Conservation (phyloP, 345 rosid genomes). For the Kandelia obovata region DNA sequence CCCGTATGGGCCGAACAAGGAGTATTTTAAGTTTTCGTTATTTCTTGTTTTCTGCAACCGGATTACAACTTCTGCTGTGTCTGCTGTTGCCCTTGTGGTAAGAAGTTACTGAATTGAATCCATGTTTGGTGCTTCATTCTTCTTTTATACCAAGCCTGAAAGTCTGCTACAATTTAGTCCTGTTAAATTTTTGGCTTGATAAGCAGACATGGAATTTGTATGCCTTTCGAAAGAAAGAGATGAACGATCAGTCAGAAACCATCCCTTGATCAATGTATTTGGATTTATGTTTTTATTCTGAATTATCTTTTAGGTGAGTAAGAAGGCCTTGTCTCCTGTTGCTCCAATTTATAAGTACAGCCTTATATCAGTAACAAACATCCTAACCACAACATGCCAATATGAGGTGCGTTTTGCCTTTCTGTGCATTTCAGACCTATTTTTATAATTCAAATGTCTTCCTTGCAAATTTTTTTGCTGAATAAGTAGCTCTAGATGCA, state of each 20-base stretch:
- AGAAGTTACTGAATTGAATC: neutral
- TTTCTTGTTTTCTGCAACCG: constrained; percentile 97
- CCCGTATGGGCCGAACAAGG: constrained; percentile 80
- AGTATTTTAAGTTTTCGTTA: constrained; percentile 68
- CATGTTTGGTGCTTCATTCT: neutral
- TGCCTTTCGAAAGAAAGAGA: too few relatives aligned
- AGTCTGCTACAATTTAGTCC: too few relatives aligned
- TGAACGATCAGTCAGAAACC: neutral
- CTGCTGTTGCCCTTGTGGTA: constrained; percentile 75
- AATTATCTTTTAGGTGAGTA: constrained; percentile 54
- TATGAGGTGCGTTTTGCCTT: constrained; percentile 58
- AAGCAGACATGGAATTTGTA: too few relatives aligned
- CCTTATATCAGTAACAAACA: constrained; percentile 69
- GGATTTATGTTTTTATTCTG: neutral
- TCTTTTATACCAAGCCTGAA: neutral
- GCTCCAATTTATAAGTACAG: constrained; percentile 89
- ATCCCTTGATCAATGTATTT: neutral
- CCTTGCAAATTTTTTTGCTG: neutral
- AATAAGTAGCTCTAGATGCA: constrained; percentile 3
- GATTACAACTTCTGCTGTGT: constrained; percentile 75
- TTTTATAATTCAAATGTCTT: neutral
- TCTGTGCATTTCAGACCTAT: neutral
- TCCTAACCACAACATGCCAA: constrained; percentile 89
- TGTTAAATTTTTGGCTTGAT: too few relatives aligned
- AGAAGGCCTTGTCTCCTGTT: constrained; percentile 78